Conservation (phyloP, 2,329 filamentous ascomycete genomes). For the Exophiala calicioides region DNA sequence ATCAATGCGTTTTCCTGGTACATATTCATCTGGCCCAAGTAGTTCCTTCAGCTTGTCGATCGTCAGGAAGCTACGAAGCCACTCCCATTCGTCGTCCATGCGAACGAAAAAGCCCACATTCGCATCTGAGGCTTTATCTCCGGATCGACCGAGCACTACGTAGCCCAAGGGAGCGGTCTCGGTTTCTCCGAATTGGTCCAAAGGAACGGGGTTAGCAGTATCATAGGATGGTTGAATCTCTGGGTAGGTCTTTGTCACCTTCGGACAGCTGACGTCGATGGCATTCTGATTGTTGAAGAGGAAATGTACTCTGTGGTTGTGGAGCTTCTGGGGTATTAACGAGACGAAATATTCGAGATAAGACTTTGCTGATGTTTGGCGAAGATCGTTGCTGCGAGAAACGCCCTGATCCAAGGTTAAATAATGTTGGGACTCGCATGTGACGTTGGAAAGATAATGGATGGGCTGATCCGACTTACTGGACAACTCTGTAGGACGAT, state of each 20-base stretch:
- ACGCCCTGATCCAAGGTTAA: no score
- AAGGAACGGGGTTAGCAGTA: slow-evolving; percentile 23
- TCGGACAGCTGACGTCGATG: no score
- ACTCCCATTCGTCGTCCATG: slow-evolving; percentile 32
- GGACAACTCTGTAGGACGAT: no score
- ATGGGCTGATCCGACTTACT: no score
- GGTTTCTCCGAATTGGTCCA: slow-evolving; percentile 33
- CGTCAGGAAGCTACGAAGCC: slow-evolving; percentile 45
- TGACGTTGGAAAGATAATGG: no score
- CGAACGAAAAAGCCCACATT: slow-evolving; percentile 44
- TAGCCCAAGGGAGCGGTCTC: slow-evolving; percentile 42
- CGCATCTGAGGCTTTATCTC: slow-evolving; percentile 42
- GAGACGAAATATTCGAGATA: no score
- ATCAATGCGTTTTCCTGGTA: slow-evolving; percentile 14
- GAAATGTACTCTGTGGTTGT: no score
- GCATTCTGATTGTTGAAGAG: no score
- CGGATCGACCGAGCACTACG: slow-evolving; percentile 45
- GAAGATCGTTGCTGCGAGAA: no score
- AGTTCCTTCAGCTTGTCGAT: slow-evolving; percentile 38
- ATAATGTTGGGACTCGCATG: no score
- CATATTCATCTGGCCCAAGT: slow-evolving; percentile 44
- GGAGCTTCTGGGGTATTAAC: no score
- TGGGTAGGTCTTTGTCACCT: slow-evolving; percentile 29
- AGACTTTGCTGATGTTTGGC: no score
- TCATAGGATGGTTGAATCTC: slow-evolving; percentile 21